Base-by-base conservation (phyloP, 2,329 filamentous ascomycete genomes). In the Teratosphaeriaceae sp. region DNA sequence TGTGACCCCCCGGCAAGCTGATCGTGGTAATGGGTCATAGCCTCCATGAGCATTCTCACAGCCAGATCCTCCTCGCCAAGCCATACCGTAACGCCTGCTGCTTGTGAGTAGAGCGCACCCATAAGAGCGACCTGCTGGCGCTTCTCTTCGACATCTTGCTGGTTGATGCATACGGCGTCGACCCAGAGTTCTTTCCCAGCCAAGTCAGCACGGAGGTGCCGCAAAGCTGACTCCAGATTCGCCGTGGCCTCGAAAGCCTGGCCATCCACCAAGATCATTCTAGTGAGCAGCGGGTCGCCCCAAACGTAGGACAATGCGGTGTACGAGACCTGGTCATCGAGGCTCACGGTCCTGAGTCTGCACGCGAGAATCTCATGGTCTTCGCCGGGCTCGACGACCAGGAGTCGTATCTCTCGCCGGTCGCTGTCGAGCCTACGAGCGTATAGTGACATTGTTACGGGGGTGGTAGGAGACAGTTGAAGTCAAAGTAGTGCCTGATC, bases 141-240 rank as follows among this genome's bases (percentile, higher is more conserved):
- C 18, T 22, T 16, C 23, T 43, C 41, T 7, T 12, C 34, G 9
- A 30, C 5, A 30, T 29, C 34, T 8, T 26, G 15, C 22, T 43
- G 41, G 18, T 43, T 38, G 34, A 43, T 37, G 19, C 33, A 43
- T 12, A 43, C 12, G 11, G 41, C 41, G 24, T 43, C 41, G 16
- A 38, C 24, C 41, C 41, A 38, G 6, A 43, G 22, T 5, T 18
- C 4, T 7, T 23, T 16, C 19, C 22, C n/a, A 9, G 24, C 35
- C 3, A 20, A 34, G 31, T 34, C 31, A 3, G n/a, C 12, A 15
- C 19, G 11, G 12, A 38, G 35, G 22, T 24, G 11, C n/a, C 35
- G 22, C 11, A 38, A 20, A 8, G 19, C 19, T 20, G 8, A 3
- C n/a, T 22, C n/a, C 20, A 38, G 21, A 15, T 22, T 23, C 35